These are phyloP conservation scores for Tolypocladium cylindrosporum DNA, from an alignment of 2,329 filamentous ascomycete species.

Conservation along the genomic window DNA sequence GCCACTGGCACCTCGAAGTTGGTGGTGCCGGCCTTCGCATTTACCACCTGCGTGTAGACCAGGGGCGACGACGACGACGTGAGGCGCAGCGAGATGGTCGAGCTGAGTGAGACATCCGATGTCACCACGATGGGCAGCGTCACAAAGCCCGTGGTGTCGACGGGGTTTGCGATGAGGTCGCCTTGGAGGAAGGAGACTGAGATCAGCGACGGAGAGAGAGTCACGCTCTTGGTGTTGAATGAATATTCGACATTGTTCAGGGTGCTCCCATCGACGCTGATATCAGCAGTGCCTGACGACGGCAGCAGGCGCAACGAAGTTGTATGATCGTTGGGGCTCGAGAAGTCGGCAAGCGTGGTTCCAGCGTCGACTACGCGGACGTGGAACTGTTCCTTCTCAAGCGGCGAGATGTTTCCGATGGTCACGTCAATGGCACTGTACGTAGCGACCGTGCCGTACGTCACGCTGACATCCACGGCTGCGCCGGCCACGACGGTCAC, in stretches of 20 bases:
- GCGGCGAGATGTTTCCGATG: not conserved
- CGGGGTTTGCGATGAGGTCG: not conserved
- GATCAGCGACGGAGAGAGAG: not conserved
- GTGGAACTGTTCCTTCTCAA: not conserved
- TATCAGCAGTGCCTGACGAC: not conserved
- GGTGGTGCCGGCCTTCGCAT: not conserved
- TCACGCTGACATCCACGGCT: not conserved
- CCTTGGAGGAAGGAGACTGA: not conserved
- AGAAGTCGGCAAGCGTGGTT: not conserved
- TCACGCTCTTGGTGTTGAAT: not conserved
- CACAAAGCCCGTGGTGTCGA: not conserved
- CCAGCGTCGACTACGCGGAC: not conserved
- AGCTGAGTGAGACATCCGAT: not conserved
- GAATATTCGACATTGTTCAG: constrained; percentile 1
- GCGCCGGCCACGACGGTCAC: not conserved
- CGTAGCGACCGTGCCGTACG: not conserved
- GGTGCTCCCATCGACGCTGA: not conserved
- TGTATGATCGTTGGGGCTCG: not conserved
- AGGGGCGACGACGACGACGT: not conserved
- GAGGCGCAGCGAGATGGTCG: not conserved
- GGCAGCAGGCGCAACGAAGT: constrained; percentile 1
- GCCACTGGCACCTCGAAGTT: not conserved
- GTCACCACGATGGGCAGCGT: not conserved
- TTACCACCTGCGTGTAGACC: not conserved
- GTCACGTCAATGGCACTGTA: constrained; percentile 1